Percentiles rank a stretch among this genome's conserved stretches.
Conservation (phyloP, 345 rosid species). For the Hirschfeldia incana region DNA sequence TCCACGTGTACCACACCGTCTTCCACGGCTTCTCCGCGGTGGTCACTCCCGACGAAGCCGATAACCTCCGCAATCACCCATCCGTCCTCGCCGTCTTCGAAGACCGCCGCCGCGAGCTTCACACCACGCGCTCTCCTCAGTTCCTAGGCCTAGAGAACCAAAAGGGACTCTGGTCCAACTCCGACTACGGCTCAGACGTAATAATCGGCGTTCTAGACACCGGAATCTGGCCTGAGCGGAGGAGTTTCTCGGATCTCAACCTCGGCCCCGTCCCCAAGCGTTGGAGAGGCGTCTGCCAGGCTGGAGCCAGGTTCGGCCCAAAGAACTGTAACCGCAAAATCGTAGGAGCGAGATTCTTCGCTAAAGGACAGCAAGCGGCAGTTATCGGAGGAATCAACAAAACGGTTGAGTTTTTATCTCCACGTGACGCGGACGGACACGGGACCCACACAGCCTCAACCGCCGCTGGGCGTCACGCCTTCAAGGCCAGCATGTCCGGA, state of each 20-base stretch:
- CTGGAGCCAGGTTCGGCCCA: slow-evolving; percentile 47
- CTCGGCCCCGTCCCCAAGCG: slow-evolving; percentile 70
- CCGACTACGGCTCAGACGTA: slow-evolving; percentile 88
- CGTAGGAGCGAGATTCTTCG: slow-evolving; percentile 74
- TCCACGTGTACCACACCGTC: slow-evolving; percentile 83
- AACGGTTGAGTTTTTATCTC: slow-evolving; percentile 73
- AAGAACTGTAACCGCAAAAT: slow-evolving; percentile 66
- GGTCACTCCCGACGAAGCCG: slow-evolving; percentile 48
- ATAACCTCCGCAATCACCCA: slow-evolving; percentile 55
- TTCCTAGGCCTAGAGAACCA: slow-evolving; percentile 79
- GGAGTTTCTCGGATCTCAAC: slow-evolving; percentile 77
- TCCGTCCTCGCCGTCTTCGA: slow-evolving; percentile 66
- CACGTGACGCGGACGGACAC: slow-evolving; percentile 88
- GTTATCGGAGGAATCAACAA: slow-evolving; percentile 59
- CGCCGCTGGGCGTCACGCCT: slow-evolving; percentile 67
- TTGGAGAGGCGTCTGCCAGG: slow-evolving; percentile 79
- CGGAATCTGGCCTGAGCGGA: slow-evolving; percentile 80
- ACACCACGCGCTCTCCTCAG: slow-evolving; percentile 90
- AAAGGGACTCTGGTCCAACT: slow-evolving; percentile 80
- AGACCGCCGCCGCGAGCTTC: slow-evolving; percentile 71
- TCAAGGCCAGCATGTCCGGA: slow-evolving; percentile 71
- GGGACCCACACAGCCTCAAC: slow-evolving; percentile 89
- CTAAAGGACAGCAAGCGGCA: slow-evolving; percentile 72
- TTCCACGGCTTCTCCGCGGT: slow-evolving; percentile 92
- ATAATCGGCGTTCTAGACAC: slow-evolving; percentile 80